Conservation (phyloP, 768 basidiomycete species). For the Termitomyces eurrhizus region DNA sequence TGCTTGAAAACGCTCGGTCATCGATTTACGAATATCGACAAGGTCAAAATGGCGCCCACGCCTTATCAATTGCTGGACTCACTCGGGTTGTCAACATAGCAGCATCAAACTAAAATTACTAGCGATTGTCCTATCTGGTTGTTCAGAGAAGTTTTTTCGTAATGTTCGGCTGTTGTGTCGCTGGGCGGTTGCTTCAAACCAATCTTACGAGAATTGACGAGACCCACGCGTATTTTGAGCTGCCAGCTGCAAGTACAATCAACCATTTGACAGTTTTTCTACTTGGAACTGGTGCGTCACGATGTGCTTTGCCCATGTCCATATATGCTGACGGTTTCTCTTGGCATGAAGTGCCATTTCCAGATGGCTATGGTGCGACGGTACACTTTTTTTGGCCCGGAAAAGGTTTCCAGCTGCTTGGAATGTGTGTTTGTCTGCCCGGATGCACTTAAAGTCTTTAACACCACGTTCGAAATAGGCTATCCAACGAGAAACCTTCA, state of each 20-base stretch:
- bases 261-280: slow-evolving; percentile 88
- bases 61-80: neutral
- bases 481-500: slow-evolving; percentile 87
- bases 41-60: slow-evolving; percentile 11
- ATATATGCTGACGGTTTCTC: neutral
- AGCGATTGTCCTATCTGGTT: neutral
- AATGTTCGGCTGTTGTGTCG: slow-evolving; percentile 82
- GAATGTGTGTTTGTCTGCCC: slow-evolving; percentile 54
- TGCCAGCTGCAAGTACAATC: slow-evolving; percentile 65
- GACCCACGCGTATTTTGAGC: slow-evolving; percentile 77
- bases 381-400: slow-evolving; percentile 88
- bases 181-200: slow-evolving; percentile 75
- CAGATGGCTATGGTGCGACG: slow-evolving; percentile 78
- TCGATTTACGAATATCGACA: neutral
- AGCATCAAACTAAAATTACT: neutral
- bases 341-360: slow-evolving; percentile 57
- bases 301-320: neutral
- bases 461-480: slow-evolving; percentile 37
- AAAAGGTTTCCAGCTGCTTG: slow-evolving; percentile 80
- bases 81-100: slow-evolving; percentile 4
- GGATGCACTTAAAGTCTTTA: neutral
- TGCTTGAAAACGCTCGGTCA: neutral
- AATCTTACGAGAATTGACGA: slow-evolving; percentile 79
- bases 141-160: slow-evolving; percentile 2
- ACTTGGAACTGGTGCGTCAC: slow-evolving; percentile 61